Evolutionary conservation across 108 stramenopile genomes (phyloP).

Genomic region (Stephanodiscus triporus): DNA sequence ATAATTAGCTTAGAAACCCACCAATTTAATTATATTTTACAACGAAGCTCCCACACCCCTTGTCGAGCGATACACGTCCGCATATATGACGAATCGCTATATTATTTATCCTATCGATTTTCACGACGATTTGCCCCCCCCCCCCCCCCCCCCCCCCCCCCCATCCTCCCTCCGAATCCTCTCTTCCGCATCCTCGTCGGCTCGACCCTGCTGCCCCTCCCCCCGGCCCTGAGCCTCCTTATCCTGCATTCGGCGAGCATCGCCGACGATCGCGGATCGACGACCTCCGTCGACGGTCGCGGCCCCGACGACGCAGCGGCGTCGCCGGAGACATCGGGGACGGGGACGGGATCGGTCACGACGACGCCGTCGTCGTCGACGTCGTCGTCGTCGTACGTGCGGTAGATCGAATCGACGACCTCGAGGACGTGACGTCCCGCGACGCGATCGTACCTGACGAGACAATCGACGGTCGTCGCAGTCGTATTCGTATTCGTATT

Average conservation of each 20-base stretch:
- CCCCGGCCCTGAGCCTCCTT: conserved; percentile 28
- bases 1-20: background rate
- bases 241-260: conserved; percentile 29
- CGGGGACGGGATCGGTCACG: background rate
- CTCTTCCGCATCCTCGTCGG: background rate
- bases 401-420: conserved; percentile 25
- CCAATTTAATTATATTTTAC: too few relatives aligned
- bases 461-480: conserved; percentile 40
- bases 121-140: too few relatives aligned
- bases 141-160: too few relatives aligned
- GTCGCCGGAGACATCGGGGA: background rate
- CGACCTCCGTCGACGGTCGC: background rate
- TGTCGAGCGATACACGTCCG: background rate
- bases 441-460: conserved; percentile 30
- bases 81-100: too few relatives aligned
- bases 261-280: background rate
- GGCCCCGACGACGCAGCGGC: background rate
- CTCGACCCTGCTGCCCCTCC: conserved; percentile 5
- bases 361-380: background rate
- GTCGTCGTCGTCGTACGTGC: background rate
- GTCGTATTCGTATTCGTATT: too few relatives aligned
- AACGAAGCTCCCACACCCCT: too few relatives aligned
- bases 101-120: too few relatives aligned
- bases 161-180: background rate
- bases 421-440: conserved; percentile 37